Evolutionary conservation across 73 alveolate genomes (phyloP).

Genomic region (Urostyla sp.): DNA sequence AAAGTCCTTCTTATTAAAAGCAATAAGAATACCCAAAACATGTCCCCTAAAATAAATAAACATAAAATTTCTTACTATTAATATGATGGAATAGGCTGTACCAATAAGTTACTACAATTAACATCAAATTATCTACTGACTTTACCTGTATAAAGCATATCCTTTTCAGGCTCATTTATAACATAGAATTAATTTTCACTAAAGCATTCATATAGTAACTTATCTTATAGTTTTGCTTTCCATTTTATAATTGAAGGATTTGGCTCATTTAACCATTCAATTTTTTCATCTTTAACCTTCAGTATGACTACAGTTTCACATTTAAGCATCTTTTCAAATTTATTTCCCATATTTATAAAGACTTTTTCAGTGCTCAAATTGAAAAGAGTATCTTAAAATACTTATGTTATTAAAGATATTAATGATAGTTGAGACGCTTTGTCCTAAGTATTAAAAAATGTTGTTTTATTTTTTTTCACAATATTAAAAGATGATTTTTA

Average conservation of each 20-base stretch:
- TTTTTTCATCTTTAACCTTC: slow-evolving; percentile 19
- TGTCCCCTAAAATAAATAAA: slow-evolving; percentile 20
- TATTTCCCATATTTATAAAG: background rate
- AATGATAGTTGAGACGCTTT: background rate
- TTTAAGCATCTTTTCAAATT: slow-evolving; percentile 27
- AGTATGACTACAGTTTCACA: slow-evolving; percentile 16
- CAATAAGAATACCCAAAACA: slow-evolving; percentile 19
- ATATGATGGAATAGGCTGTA: slow-evolving; percentile 29
- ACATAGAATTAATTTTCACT: slow-evolving; percentile 16
- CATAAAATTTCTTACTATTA: slow-evolving; percentile 1
- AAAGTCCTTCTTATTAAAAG: slow-evolving; percentile 38
- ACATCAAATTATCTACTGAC: slow-evolving; percentile 3
- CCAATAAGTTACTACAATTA: background rate
- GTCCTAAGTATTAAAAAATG: background rate
- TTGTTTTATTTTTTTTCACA: background rate
- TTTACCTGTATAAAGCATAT: slow-evolving; percentile 28
- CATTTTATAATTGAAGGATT: background rate
- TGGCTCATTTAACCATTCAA: slow-evolving; percentile 9
- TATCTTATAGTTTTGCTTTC: slow-evolving; percentile 4
- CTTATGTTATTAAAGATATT: slow-evolving; percentile 6
- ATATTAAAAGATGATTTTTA: background rate
- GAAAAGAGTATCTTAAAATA: slow-evolving; percentile 18
- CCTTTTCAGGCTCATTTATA: slow-evolving; percentile 45
- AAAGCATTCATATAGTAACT: slow-evolving; percentile 32
- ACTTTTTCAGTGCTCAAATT: slow-evolving; percentile 26